phyloP scores from a whole-genome alignment of 495 filamentous ascomycete genomes.

The Evernia prunastri region DNA sequence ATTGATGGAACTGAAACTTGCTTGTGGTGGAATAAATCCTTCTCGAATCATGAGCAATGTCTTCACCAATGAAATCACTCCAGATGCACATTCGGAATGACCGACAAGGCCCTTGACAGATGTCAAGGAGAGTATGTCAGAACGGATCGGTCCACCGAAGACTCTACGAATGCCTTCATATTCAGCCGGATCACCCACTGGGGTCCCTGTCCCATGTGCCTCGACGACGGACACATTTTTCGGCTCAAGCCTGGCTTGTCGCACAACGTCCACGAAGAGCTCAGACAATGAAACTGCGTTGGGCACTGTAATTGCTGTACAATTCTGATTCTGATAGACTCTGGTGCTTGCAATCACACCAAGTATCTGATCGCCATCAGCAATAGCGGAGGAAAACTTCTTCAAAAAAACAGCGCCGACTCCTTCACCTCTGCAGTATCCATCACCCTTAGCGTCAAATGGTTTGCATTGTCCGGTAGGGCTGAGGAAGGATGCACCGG shows the following conservation, averaged over 20 bases:
- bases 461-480: slow-evolving; percentile 13
- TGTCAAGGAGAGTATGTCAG: slow-evolving; percentile 26
- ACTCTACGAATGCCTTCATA: slow-evolving; percentile 18
- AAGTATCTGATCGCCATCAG: slow-evolving; percentile 26
- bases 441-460: slow-evolving; percentile 31
- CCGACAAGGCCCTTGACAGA: slow-evolving; percentile 39
- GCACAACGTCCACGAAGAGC: too few species aligned
- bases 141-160: slow-evolving; percentile 39
- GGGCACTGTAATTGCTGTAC: slow-evolving; percentile 27
- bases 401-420: slow-evolving; percentile 29
- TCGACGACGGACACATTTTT: slow-evolving; percentile 29
- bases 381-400: slow-evolving; percentile 17
- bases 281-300: slow-evolving; percentile 32
- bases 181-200: slow-evolving; percentile 43
- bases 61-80: slow-evolving; percentile 32
- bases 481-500: too few species aligned
- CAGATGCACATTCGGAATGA: slow-evolving; percentile 35
- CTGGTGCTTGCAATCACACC: slow-evolving; percentile 27
- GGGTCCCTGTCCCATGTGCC: slow-evolving; percentile 45
- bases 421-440: slow-evolving; percentile 35
- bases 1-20: slow-evolving; percentile 39
- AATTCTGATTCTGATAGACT: too few species aligned
- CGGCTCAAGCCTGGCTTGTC: too few species aligned
- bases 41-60: slow-evolving; percentile 33
- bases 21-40: slow-evolving; percentile 32